Percentiles rank a stretch among this genome's conserved stretches.
Evolutionary conservation across 2,329 filamentous ascomycete species (phyloP).

Genomic region (Cladosporium cucumerinum): DNA sequence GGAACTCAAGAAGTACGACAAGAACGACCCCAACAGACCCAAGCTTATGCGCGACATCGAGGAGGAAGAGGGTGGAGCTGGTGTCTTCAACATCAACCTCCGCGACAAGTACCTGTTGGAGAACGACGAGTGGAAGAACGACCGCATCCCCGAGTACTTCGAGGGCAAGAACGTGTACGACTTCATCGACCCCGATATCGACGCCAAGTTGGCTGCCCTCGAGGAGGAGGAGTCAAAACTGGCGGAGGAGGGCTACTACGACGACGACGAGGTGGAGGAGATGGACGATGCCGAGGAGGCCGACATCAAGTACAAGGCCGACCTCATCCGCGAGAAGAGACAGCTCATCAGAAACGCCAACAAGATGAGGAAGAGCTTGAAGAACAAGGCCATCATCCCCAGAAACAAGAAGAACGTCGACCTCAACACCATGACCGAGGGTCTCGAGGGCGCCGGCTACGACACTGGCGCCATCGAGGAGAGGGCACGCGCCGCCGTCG

Average conservation of each 20-base stretch:
- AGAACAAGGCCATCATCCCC: conserved; percentile 94
- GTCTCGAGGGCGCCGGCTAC: conserved; percentile 79
- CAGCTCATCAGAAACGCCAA: conserved; percentile 89
- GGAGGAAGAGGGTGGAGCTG: conserved; percentile 87
- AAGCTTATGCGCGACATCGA: conserved; percentile 82
- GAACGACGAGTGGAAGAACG: conserved; percentile 90
- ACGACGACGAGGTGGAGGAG: conserved; percentile 71
- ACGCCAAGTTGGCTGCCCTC: conserved; percentile 81
- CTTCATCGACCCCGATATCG: conserved; percentile 95
- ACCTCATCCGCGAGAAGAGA: conserved; percentile 93
- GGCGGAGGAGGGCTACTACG: conserved; percentile 89
- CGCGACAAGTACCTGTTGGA: conserved; percentile 83
- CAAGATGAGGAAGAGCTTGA: conserved; percentile 91
- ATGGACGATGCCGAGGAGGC: conserved; percentile 86
- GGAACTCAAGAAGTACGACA: conserved; percentile 82
- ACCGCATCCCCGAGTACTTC: conserved; percentile 90
- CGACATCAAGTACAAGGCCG: conserved; percentile 85
- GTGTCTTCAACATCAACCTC: conserved; percentile 93
- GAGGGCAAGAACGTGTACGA: conserved; percentile 98
- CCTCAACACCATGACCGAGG: conserved; percentile 80
- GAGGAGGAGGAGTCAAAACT: conserved; percentile 95
- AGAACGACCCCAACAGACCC: conserved; percentile 77
- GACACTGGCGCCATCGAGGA: conserved; percentile 73
- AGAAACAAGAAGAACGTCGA: conserved; percentile 77
- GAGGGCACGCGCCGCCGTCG: conserved; percentile 60